Base-by-base conservation (phyloP, 2,329 filamentous ascomycete species). In the Microdochium nivale region DNA sequence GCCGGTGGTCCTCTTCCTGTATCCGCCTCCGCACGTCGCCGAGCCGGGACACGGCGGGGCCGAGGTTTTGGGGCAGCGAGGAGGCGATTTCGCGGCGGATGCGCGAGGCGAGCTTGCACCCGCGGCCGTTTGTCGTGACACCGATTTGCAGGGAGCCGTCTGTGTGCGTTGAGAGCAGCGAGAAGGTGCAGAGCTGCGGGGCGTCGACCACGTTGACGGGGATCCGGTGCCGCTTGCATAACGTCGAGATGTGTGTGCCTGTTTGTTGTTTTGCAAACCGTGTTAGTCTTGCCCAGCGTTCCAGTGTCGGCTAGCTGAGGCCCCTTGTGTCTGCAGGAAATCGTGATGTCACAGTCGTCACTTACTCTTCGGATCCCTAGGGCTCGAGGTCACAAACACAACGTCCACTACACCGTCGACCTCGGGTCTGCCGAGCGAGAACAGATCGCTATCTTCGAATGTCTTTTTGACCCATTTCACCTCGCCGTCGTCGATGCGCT, bases 91-190 rank as follows among this genome's bases (percentile, higher is more conserved):
- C 94, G 52, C 94, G 81, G 16, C 91, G 83, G 60, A 99, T 89
- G 25, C 94, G 80, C 10, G 90, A 89, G 5, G 94, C 89, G 27
- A 99, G 79, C 69, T 96, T 96, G 74, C 94, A 97, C 1, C 94
- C 94, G 60, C 88, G 86, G 21, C 94, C 92, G 53, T 95, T 96
- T 1, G 94, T 97, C 2, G 94, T 97, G 53, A 99, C 87, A 55
- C 94, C 94, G 54, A 99, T 86, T 65, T 97, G 94, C 40, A 99
- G 76, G 10, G 94, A 92, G 0, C 94, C 94, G 62, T 96, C 91
- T 51, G 81, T 84, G 67, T 97, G 84, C 8, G 89, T 95, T 24
- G 90, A 94, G 47, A 97, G 82, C 50, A 99, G 78, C 4, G 87
- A 87, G 67, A 99, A 96, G 25, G 89, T 88, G 72, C 90, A 96